Evolutionary conservation across 352 stramenopile species (phyloP), one percentile per base, ranked within the genome.

Genomic region (Phytophthora nicotianae): DNA sequence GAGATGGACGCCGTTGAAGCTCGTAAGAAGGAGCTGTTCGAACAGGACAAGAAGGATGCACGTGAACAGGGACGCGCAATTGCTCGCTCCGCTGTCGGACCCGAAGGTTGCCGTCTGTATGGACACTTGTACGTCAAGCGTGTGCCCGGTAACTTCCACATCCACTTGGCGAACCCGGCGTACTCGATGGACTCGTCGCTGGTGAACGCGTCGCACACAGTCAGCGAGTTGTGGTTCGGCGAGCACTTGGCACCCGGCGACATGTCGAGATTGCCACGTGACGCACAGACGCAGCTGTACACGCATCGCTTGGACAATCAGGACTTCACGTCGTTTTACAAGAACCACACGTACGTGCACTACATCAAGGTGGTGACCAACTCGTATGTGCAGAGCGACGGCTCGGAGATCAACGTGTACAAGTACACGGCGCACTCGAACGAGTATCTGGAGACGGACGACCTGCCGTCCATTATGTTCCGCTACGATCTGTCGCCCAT

Each of bases 321-420:
- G 45, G 66, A 86, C 8, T 99, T 97, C 58, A 86, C 89, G 41
- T 97, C 90, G 20, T 87, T 87, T 51, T 82, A 96, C 66, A 95
- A 97, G 70, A 98, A 99, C 77, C 90, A 98, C 75, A 98, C 96
- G 58, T 98, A 98, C 68, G 96, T 99, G 81, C 97, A 99, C 79
- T 99, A 99, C 85, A 98, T 99, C 66, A 99, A 99, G 77, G 96
- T 99, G 23, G 94, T 98, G 65, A 98, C 93, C 8, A 98, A 95
- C 75, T 70, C 81, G 74, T 95, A 95, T 66, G 72, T 96, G 43
- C 83, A 98, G 54, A 72, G 58, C 52, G 79, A 82, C 40, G 74
- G 62, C 3, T 62, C 70, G 45, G 59, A 70, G 27, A 66, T 94
- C 65, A 88, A 82, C 41, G 67, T 95, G 51, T 96, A 95, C 86